Evolutionary conservation across 306 rosid genomes (phyloP).

Genomic region (Echinosophora koreensis): DNA sequence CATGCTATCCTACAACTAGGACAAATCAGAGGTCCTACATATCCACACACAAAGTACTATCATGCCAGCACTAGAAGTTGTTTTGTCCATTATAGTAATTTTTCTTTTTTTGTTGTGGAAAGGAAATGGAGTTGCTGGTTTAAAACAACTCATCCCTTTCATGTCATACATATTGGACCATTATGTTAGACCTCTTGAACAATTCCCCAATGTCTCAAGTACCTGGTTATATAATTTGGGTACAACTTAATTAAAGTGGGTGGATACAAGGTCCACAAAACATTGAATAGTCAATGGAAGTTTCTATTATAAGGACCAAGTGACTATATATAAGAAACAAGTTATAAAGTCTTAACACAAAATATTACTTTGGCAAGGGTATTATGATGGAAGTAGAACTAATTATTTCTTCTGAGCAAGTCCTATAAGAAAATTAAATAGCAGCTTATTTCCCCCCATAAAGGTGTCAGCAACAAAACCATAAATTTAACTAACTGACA

Average conservation of each 20-base stretch:
- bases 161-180: not conserved
- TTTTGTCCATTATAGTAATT: not conserved
- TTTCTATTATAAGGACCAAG: not conserved
- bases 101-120: not conserved
- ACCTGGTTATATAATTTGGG: not conserved
- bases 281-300: not conserved
- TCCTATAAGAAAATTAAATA: not conserved
- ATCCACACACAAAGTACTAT: not conserved
- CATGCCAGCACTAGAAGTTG: not conserved
- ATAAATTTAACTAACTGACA: conserved; percentile 4
- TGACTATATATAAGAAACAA: not conserved
- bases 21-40: not conserved
- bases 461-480: conserved; percentile 5
- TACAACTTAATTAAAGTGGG: not conserved
- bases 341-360: not conserved
- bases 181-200: not conserved
- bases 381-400: not conserved
- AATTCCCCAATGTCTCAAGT: not conserved
- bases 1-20: not conserved
- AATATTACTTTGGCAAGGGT: not conserved
- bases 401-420: not conserved
- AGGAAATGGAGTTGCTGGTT: not conserved
- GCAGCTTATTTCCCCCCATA: not conserved
- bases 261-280: not conserved
- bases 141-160: not conserved